Percentiles rank a stretch among this genome's conserved stretches.
phyloP scores from a whole-genome alignment of 176 grass and related monocot species.

The Pharus latifolius region DNA sequence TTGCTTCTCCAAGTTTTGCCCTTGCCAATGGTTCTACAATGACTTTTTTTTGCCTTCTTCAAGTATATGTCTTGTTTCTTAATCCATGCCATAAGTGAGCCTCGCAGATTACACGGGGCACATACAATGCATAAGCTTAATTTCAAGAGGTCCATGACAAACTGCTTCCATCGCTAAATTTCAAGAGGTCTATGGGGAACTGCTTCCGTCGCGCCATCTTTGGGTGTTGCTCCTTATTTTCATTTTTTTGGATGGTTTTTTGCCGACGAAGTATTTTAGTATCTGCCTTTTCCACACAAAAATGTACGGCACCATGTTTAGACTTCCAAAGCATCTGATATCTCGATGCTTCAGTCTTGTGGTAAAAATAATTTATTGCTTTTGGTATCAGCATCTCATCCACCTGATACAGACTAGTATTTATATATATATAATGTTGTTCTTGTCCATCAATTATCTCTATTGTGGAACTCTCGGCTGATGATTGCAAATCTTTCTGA shows the following conservation, averaged over 20 bases:
- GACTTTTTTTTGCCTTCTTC: no score
- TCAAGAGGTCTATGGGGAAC: no score
- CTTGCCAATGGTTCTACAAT: no score
- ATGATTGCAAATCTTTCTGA: background rate
- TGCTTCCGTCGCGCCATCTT: no score
- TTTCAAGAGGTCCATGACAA: no score
- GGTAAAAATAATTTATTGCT: background rate
- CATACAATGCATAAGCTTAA: no score
- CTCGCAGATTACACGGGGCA: no score
- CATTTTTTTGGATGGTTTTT: background rate
- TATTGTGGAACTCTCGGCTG: background rate
- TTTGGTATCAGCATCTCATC: background rate
- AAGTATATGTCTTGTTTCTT: no score
- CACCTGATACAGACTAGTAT: background rate
- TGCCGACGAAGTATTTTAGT: background rate
- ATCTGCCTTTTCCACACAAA: background rate
- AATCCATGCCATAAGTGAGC: no score
- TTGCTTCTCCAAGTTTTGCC: no score
- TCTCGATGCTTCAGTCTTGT: background rate
- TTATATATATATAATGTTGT: background rate
- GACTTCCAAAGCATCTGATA: slow-evolving; percentile 14
- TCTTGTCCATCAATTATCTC: background rate
- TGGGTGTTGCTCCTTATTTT: no score
- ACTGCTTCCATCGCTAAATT: no score
- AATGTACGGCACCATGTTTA: background rate